These are phyloP conservation scores for Pythium biforme DNA, from an alignment of 352 stramenopile species.

Conservation along the genomic window DNA sequence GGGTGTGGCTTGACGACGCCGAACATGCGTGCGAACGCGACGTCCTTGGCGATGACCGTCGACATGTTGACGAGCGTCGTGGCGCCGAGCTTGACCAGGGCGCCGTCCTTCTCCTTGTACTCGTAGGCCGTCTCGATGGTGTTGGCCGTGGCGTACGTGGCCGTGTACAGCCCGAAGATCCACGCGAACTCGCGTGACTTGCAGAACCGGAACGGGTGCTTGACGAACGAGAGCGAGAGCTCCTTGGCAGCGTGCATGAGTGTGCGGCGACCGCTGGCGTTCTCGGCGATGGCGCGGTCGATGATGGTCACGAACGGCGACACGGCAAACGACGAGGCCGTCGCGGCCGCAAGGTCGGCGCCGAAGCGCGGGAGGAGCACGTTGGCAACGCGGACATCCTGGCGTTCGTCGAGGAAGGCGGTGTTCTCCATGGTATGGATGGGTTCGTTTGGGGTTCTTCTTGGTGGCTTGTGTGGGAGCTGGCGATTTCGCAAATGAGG, in stretches of 20 bases:
- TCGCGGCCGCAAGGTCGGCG: conserved; percentile 29
- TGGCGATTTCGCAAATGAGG: conserved; percentile 28
- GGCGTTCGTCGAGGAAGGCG: conserved; percentile 17
- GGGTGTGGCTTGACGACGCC: conserved; percentile 40
- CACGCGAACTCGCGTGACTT: conserved; percentile 51
- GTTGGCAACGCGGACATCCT: conserved; percentile 8
- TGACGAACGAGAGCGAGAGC: conserved; percentile 32
- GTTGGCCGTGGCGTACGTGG: conserved; percentile 65
- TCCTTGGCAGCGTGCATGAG: conserved; percentile 36
- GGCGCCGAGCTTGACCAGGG: conserved; percentile 45
- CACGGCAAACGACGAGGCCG: conserved; percentile 37
- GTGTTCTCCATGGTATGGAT: conserved; percentile 26
- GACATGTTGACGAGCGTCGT: conserved; percentile 64
- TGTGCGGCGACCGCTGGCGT: conserved; percentile 37
- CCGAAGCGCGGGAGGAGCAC: conserved; percentile 26
- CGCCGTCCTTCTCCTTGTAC: conserved; percentile 31
- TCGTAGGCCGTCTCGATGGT: conserved; percentile 51
- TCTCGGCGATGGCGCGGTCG: conserved; percentile 54
- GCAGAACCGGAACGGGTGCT: conserved; percentile 49
- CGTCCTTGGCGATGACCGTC: conserved; percentile 57
- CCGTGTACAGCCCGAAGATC: conserved; percentile 60
- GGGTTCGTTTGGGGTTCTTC: not conserved
- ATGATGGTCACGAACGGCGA: conserved; percentile 53
- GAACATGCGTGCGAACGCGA: conserved; percentile 70
- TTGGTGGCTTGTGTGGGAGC: conserved; percentile 16